phyloP scores from a whole-genome alignment of 2,329 filamentous ascomycete species.

The Teratosphaeria viscida region DNA sequence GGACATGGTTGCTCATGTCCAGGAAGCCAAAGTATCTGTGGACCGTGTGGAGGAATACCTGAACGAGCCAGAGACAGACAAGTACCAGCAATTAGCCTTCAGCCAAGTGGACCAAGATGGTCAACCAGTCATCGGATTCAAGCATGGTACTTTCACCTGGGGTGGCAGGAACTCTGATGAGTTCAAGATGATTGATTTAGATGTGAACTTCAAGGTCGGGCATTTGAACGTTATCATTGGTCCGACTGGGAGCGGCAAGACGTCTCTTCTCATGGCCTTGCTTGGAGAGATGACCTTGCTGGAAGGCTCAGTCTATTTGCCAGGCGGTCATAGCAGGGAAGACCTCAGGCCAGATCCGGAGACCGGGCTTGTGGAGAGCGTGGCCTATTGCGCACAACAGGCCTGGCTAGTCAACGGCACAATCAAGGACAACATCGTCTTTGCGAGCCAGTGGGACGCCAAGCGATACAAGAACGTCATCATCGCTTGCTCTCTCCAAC shows the following conservation, averaged over 20 bases:
- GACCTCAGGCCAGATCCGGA: constrained; percentile 71
- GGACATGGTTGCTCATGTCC: constrained; percentile 97
- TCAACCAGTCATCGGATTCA: constrained; percentile 70
- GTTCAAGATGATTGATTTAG: constrained; percentile 68
- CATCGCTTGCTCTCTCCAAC: constrained; percentile 79
- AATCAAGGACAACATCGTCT: constrained; percentile 92
- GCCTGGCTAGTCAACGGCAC: constrained; percentile 95
- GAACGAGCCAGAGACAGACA: constrained; percentile 87
- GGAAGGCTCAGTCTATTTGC: constrained; percentile 70
- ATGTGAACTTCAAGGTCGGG: constrained; percentile 73
- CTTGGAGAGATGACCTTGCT: constrained; percentile 91
- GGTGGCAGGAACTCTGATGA: constrained; percentile 47
- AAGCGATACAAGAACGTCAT: constrained; percentile 80
- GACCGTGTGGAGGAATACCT: constrained; percentile 94
- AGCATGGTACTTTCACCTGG: constrained; percentile 81
- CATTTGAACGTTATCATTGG: constrained; percentile 88
- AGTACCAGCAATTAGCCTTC: constrained; percentile 72
- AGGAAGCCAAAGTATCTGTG: constrained; percentile 93
- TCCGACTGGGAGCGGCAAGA: constrained; percentile 90
- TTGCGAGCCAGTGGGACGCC: constrained; percentile 70
- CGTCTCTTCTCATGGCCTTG: constrained; percentile 87
- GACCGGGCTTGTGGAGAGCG: constrained; percentile 78
- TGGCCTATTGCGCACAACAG: constrained; percentile 93
- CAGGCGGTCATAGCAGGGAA: constrained; percentile 75
- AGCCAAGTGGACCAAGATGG: constrained; percentile 60